A percentile compares a stretch with the other conserved stretches of the same genome.
Evolutionary conservation across 768 basidiomycete genomes (phyloP).

Genomic region (Trametes gibbosa): DNA sequence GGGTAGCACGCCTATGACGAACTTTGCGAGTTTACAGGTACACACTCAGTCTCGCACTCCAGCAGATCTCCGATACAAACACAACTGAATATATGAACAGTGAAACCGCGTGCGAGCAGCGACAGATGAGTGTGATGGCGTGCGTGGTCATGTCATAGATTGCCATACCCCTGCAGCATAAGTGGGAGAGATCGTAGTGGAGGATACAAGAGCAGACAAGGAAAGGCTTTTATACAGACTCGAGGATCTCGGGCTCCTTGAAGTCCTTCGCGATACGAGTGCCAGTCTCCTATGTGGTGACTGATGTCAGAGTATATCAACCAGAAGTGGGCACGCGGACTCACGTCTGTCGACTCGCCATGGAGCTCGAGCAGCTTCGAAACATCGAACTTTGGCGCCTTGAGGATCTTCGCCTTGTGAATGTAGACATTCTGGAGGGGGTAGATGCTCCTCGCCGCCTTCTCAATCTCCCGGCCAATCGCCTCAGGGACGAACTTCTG

Average conservation of each 20-base stretch:
- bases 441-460: conserved; percentile 94
- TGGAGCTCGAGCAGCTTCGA: conserved; percentile 96
- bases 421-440: conserved; percentile 99
- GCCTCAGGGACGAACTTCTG: conserved; percentile 99
- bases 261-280: conserved; percentile 93
- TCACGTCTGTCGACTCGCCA: conserved; percentile 89
- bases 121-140: conserved; percentile 3
- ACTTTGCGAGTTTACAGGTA: no score
- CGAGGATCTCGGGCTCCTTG: conserved; percentile 95
- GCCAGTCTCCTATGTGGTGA: conserved; percentile 75
- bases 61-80: neutral
- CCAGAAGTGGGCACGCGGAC: conserved; percentile 33
- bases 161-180: conserved; percentile 39
- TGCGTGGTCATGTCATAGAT: conserved; percentile 36
- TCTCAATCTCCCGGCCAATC: conserved; percentile 99
- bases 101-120: neutral
- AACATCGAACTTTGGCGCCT: conserved; percentile 95
- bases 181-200: conserved; percentile 29
- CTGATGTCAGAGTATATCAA: conserved; percentile 10
- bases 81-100: neutral
- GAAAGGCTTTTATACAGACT: conserved; percentile 70
- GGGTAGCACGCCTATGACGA: no score
- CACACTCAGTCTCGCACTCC: neutral
- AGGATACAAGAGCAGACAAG: conserved; percentile 38
- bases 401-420: conserved; percentile 99